A percentile compares a stretch with the other conserved stretches of the same genome.
These are phyloP conservation scores for Dryas drummondii DNA, from an alignment of 306 rosid species.

Conservation along the genomic window DNA sequence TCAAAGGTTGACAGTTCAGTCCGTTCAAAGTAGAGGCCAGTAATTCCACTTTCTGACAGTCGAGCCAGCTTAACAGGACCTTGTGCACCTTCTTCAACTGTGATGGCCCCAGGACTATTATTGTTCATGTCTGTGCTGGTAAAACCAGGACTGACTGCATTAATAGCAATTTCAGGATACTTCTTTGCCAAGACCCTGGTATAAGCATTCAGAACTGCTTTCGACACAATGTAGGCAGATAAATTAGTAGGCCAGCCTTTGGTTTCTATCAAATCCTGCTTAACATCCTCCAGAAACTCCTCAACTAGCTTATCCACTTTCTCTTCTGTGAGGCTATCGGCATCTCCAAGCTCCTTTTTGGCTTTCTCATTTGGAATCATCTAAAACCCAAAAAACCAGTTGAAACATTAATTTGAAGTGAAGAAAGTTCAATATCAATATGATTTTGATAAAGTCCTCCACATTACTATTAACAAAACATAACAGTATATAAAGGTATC, in stretches of 20 bases:
- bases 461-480: too few relatives aligned
- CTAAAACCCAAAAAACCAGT: not conserved
- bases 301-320: conserved; percentile 38
- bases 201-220: conserved; percentile 46
- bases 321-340: conserved; percentile 42
- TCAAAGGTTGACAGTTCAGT: conserved; percentile 1
- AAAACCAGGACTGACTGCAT: conserved; percentile 44
- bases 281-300: conserved; percentile 35
- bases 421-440: not conserved
- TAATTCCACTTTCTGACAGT: not conserved
- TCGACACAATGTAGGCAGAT: conserved; percentile 41
- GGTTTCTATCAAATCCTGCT: conserved; percentile 37
- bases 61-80: conserved; percentile 15
- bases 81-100: not conserved
- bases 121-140: conserved; percentile 4
- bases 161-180: conserved; percentile 29
- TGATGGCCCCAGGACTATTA: not conserved
- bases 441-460: too few relatives aligned
- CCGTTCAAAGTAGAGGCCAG: not conserved
- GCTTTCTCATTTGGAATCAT: not conserved
- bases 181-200: conserved; percentile 43
- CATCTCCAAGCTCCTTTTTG: conserved; percentile 27
- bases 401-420: not conserved
- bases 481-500: too few relatives aligned
- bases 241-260: conserved; percentile 41